A percentile compares a stretch with the other conserved stretches of the same genome.
Evolutionary conservation across 768 basidiomycete species (phyloP).

Genomic region (Lactarius deliciosus): DNA sequence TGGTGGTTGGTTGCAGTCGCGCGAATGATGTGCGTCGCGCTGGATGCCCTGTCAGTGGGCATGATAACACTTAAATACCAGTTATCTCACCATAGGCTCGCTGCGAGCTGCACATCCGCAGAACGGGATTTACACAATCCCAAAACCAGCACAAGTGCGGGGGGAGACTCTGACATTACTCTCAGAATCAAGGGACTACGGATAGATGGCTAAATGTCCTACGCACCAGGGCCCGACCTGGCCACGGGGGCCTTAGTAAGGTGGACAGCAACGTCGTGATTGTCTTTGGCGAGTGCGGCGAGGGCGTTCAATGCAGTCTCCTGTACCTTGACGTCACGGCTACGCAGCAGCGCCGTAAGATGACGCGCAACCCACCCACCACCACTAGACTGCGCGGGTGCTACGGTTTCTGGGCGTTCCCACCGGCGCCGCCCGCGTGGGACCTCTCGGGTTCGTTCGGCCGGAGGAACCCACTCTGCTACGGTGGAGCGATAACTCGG

Average conservation of each 20-base stretch:
- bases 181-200: not conserved
- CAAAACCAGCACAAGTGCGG: slow-evolving; percentile 47
- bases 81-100: slow-evolving; percentile 58
- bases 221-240: slow-evolving; percentile 20
- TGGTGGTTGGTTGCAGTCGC: slow-evolving; percentile 39
- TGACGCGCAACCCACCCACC: slow-evolving; percentile 62
- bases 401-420: slow-evolving; percentile 58
- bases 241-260: slow-evolving; percentile 42
- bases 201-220: not conserved
- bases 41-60: slow-evolving; percentile 32
- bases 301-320: slow-evolving; percentile 66
- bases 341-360: slow-evolving; percentile 48
- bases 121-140: slow-evolving; percentile 57
- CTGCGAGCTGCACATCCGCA: slow-evolving; percentile 64
- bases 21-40: slow-evolving; percentile 62
- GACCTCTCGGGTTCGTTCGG: slow-evolving; percentile 53
- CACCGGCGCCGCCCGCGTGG: slow-evolving; percentile 62
- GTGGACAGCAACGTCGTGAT: slow-evolving; percentile 48
- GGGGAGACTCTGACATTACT: slow-evolving; percentile 29
- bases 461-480: slow-evolving; percentile 60
- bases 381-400: slow-evolving; percentile 36
- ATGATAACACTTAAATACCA: not conserved
- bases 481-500: slow-evolving; percentile 50
- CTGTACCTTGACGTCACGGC: slow-evolving; percentile 60
- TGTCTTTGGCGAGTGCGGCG: slow-evolving; percentile 66